Conservation (phyloP, 2,329 filamentous ascomycete genomes). For the Aspergillus intermedius region DNA sequence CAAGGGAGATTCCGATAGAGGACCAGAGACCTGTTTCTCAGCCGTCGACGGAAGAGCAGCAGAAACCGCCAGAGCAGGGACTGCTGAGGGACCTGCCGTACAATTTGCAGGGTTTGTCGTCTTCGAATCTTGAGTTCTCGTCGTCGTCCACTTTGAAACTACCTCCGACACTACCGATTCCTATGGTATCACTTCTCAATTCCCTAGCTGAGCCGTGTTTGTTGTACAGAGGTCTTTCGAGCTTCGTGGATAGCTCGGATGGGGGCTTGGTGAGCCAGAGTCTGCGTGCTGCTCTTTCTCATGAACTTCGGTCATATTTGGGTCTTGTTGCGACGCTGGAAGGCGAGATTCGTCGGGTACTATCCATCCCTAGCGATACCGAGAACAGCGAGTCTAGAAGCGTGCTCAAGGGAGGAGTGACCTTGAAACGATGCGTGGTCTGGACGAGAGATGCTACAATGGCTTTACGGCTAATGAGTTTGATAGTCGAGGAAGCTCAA, state of each 20-base stretch:
- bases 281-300: conserved; percentile 74
- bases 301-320: conserved; percentile 82
- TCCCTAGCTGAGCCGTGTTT: conserved; percentile 87
- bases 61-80: conserved; percentile 55
- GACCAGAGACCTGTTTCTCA: conserved; percentile 10
- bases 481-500: conserved; percentile 87
- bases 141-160: conserved; percentile 65
- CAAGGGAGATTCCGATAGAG: conserved; percentile 15
- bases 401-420: conserved; percentile 81
- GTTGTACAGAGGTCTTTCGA: conserved; percentile 73
- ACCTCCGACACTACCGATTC: conserved; percentile 71
- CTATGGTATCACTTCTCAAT: conserved; percentile 79
- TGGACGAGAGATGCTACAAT: conserved; percentile 98
- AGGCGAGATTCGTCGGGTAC: conserved; percentile 77
- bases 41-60: conserved; percentile 9
- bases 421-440: conserved; percentile 87
- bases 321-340: conserved; percentile 87
- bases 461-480: conserved; percentile 83
- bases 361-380: conserved; percentile 57
- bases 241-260: conserved; percentile 74
- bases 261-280: conserved; percentile 88
- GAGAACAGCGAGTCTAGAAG: conserved; percentile 61
- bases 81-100: conserved; percentile 79
- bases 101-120: conserved; percentile 86
- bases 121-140: conserved; percentile 71